These are phyloP conservation scores for Anthracocystis setariae DNA, from an alignment of 1,284 basidiomycete genomes.

Conservation along the genomic window DNA sequence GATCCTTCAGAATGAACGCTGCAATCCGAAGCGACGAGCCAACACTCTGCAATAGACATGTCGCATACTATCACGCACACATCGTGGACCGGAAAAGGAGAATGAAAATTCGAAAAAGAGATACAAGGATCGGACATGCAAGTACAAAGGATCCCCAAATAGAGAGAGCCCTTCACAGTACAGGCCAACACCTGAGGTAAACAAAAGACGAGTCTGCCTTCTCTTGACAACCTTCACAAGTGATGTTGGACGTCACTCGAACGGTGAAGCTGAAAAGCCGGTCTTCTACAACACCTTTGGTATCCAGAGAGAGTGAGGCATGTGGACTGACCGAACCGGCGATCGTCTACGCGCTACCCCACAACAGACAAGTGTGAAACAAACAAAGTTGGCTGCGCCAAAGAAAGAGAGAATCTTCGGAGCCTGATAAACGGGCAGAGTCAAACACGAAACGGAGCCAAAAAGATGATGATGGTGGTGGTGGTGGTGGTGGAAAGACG, in stretches of 20 bases:
- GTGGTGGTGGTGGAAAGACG: background rate
- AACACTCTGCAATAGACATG: slow-evolving; percentile 1
- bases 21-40: too few species aligned
- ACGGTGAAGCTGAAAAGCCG: slow-evolving; percentile 29
- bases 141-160: background rate
- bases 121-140: background rate
- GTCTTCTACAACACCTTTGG: slow-evolving; percentile 29
- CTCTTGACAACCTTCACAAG: slow-evolving; percentile 19
- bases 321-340: slow-evolving; percentile 40
- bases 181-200: background rate
- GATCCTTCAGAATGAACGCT: too few species aligned
- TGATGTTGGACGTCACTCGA: slow-evolving; percentile 1
- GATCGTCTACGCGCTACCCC: slow-evolving; percentile 36
- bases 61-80: too few species aligned
- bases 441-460: background rate
- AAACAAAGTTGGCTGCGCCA: background rate
- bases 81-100: too few species aligned
- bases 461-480: slow-evolving; percentile 6
- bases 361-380: slow-evolving; percentile 23
- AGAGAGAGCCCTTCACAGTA: background rate
- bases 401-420: background rate
- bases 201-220: slow-evolving; percentile 15
- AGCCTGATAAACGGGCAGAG: slow-evolving; percentile 7
- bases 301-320: slow-evolving; percentile 18
- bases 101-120: slow-evolving; percentile 17